phyloP scores from a whole-genome alignment of 768 basidiomycete genomes.

The Hemileccinum impolitum region DNA sequence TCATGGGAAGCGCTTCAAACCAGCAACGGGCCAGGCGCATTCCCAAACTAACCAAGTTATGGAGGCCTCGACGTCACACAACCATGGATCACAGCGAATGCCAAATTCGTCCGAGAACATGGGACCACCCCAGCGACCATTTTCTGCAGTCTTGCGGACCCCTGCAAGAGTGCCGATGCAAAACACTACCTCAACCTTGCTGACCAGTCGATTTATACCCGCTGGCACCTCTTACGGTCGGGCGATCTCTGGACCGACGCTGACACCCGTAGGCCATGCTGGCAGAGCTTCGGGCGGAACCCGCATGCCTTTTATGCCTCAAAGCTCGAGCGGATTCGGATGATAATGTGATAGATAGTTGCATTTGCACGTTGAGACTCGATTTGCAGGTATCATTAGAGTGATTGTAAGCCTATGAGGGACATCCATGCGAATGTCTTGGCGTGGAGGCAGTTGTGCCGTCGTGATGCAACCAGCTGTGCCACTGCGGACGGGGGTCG shows the following conservation, averaged over 20 bases:
- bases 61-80: constrained; percentile 11
- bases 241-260: constrained; percentile 16
- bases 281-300: constrained; percentile 37
- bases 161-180: constrained; percentile 24
- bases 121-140: constrained; percentile 47
- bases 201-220: constrained; percentile 34
- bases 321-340: constrained; percentile 30
- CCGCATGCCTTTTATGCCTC: constrained; percentile 52
- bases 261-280: constrained; percentile 1
- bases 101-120: constrained; percentile 32
- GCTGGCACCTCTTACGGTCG: constrained; percentile 21
- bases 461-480: constrained; percentile 5
- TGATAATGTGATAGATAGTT: constrained; percentile 15
- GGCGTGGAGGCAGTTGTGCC: no score
- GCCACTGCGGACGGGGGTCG: constrained; percentile 1
- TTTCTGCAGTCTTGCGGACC: constrained; percentile 23
- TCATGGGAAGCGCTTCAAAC: constrained; percentile 24
- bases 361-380: not conserved
- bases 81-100: constrained; percentile 19
- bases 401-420: no score
- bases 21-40: constrained; percentile 16
- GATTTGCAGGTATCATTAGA: no score
- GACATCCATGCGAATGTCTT: no score
- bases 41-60: constrained; percentile 8
- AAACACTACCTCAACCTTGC: constrained; percentile 13